Percentiles rank a stretch among this genome's conserved stretches.
phyloP scores from a whole-genome alignment of 805 yeast genomes.

The Kodamaea jinghongensis region DNA sequence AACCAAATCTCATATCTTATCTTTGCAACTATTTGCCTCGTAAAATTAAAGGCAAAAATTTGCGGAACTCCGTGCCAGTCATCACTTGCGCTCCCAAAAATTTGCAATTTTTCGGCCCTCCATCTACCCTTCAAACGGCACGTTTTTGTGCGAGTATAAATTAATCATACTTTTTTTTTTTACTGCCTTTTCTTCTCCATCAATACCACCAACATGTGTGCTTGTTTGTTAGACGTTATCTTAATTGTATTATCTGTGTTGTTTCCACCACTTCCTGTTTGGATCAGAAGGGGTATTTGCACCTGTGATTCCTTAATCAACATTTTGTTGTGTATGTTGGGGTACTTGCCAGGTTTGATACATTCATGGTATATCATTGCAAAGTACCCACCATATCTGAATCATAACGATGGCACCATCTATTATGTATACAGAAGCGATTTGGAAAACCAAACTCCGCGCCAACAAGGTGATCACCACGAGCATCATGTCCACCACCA shows the following conservation, averaged over 20 bases:
- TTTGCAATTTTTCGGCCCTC: too few relatives aligned
- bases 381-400: constrained; percentile 40
- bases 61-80: too few relatives aligned
- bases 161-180: too few relatives aligned
- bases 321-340: constrained; percentile 43
- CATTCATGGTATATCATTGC: constrained; percentile 52
- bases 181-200: not conserved
- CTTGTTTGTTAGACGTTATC: constrained; percentile 49
- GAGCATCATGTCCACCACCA: constrained; percentile 16
- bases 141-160: too few relatives aligned
- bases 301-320: constrained; percentile 49
- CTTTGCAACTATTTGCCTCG: too few relatives aligned
- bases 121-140: too few relatives aligned
- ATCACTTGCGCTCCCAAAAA: too few relatives aligned
- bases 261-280: constrained; percentile 73
- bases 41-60: too few relatives aligned
- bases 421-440: constrained; percentile 36
- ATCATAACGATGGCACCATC: constrained; percentile 24
- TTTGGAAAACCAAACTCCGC: constrained; percentile 29
- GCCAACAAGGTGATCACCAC: constrained; percentile 20
- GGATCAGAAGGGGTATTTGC: constrained; percentile 61
- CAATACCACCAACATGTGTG: constrained; percentile 19
- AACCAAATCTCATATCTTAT: too few relatives aligned
- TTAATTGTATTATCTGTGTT: constrained; percentile 59
- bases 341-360: constrained; percentile 50